Percentiles rank a stretch among this genome's conserved stretches.
These are phyloP conservation scores for Saturnispora saitoi DNA, from an alignment of 805 yeast genomes.

Conservation along the genomic window DNA sequence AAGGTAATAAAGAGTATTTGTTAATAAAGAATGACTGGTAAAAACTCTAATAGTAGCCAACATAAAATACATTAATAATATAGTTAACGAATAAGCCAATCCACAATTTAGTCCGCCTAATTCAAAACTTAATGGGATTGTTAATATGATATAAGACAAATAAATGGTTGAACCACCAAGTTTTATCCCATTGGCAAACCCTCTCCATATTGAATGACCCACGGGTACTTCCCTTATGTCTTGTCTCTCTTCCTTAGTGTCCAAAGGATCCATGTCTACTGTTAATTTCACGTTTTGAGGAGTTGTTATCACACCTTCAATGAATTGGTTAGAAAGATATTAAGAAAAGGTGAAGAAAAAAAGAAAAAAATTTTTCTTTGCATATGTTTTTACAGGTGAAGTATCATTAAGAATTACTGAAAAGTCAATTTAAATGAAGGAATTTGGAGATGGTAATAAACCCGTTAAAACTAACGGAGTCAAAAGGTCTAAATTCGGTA, in stretches of 20 bases:
- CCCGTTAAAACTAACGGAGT: not conserved
- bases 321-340: not conserved
- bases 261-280: not conserved
- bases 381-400: not conserved
- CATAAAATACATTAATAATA: slow-evolving; percentile 59
- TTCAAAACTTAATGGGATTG: slow-evolving; percentile 89
- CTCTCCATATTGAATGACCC: not conserved
- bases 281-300: not conserved
- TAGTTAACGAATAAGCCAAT: slow-evolving; percentile 67
- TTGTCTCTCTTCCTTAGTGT: not conserved
- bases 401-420: not conserved
- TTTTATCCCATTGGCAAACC: not conserved
- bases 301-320: not conserved
- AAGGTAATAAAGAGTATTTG: slow-evolving; percentile 51
- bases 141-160: slow-evolving; percentile 58
- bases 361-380: not conserved
- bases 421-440: not conserved
- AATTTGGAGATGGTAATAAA: not conserved
- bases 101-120: slow-evolving; percentile 88
- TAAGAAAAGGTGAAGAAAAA: not conserved
- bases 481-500: slow-evolving; percentile 34
- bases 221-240: not conserved
- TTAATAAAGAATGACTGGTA: slow-evolving; percentile 2
- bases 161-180: slow-evolving; percentile 41
- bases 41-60: slow-evolving; percentile 58